These are phyloP conservation scores for Xerophyta viscosa DNA, from an alignment of 106 monocot species.

Conservation along the genomic window DNA sequence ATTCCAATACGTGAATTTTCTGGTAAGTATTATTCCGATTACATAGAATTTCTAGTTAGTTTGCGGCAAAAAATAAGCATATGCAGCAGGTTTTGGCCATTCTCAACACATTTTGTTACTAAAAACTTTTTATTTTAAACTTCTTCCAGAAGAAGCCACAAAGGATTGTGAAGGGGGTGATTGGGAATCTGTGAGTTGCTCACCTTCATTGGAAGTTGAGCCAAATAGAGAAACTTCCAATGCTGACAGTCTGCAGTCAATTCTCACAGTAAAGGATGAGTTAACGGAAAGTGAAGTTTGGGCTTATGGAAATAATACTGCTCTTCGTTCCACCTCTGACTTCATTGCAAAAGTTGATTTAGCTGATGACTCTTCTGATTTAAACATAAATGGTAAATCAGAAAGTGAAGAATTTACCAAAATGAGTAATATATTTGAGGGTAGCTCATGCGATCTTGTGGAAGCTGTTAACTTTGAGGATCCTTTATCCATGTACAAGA, in stretches of 20 bases:
- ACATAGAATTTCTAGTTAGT: not conserved
- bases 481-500: not conserved
- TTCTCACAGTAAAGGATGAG: constrained; percentile 23
- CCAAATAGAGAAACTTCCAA: not conserved
- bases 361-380: constrained; percentile 2
- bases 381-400: constrained; percentile 4
- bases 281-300: constrained; percentile 8
- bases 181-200: not conserved
- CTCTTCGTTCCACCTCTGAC: not conserved
- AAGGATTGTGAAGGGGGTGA: not conserved
- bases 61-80: not conserved
- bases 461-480: not conserved
- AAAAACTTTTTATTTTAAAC: constrained; percentile 8
- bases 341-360: not conserved
- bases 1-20: not conserved
- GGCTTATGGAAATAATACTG: not conserved
- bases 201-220: not conserved
- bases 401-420: not conserved
- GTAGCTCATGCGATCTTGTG: not conserved
- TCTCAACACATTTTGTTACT: not conserved
- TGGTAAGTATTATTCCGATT: not conserved
- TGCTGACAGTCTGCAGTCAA: constrained; percentile 1
- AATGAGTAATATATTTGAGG: not conserved
- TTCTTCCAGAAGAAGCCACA: constrained; percentile 13
- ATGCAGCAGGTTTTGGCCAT: too few relatives aligned